Evolutionary conservation across 345 rosid genomes (phyloP).

Genomic region (Raphanus sativus): DNA sequence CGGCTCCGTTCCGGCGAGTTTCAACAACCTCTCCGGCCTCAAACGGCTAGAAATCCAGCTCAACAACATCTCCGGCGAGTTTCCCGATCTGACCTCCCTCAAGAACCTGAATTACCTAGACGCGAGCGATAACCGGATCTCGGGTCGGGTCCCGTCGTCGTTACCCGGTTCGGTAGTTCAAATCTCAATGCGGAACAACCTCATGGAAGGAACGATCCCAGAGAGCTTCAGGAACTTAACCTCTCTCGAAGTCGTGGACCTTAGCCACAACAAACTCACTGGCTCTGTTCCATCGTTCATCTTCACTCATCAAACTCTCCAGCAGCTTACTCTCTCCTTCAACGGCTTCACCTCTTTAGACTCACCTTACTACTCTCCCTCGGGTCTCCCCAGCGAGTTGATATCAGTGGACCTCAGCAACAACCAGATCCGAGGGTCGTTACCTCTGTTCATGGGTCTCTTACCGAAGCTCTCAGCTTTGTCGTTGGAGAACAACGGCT

Average conservation of each 20-base stretch:
- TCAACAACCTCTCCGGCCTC: conserved; percentile 46
- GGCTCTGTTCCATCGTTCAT: conserved; percentile 54
- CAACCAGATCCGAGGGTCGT: conserved; percentile 46
- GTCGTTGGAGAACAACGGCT: conserved; percentile 50
- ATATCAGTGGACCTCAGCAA: conserved; percentile 55
- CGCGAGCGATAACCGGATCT: conserved; percentile 64
- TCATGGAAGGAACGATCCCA: conserved; percentile 54
- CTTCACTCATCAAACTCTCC: conserved; percentile 66
- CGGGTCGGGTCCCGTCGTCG: conserved; percentile 53
- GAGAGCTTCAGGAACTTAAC: conserved; percentile 36
- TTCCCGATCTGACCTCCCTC: conserved; percentile 62
- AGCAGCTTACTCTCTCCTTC: conserved; percentile 76
- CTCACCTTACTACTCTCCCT: conserved; percentile 39
- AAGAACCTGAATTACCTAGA: conserved; percentile 60
- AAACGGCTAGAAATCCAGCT: conserved; percentile 74
- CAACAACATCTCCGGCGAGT: conserved; percentile 58
- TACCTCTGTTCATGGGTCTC: conserved; percentile 50
- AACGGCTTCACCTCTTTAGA: conserved; percentile 62
- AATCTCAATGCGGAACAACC: conserved; percentile 74
- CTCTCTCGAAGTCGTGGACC: conserved; percentile 64
- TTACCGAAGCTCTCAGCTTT: conserved; percentile 57
- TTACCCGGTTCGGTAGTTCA: conserved; percentile 61
- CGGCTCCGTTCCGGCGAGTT: conserved; percentile 55
- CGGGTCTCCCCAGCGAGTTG: conserved; percentile 47
- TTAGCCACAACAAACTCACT: conserved; percentile 63